Base-by-base conservation (phyloP, 768 basidiomycete genomes). In the Omphalotus guepiniiformis region DNA sequence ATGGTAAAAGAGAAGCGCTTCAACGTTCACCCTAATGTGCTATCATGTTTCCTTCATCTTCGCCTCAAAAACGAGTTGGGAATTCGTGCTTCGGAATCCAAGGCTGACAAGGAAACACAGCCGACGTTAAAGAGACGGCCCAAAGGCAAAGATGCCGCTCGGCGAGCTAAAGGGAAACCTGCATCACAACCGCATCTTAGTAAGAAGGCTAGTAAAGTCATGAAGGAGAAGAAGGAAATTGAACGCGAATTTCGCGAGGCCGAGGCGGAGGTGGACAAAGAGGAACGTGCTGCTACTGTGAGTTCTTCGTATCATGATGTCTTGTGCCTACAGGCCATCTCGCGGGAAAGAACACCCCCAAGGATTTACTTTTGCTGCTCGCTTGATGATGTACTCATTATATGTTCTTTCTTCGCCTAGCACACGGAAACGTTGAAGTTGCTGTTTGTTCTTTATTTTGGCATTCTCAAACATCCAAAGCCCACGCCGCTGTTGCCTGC, bases 371-470 rank as follows among this genome's bases (percentile, higher is more conserved):
- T n/a, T n/a, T n/a, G n/a, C n/a, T n/a, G n/a, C n/a, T n/a, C n/a
- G n/a, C n/a, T n/a, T n/a, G n/a, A n/a, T n/a, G n/a, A n/a, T n/a
- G n/a, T n/a, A n/a, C n/a, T n/a, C n/a, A n/a, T n/a, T n/a, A n/a
- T n/a, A n/a, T 37, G 38, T 48, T 51, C 53, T 47, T 62, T 58
- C 19, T 49, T 57, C 54, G 50, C 50, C 56, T 42, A 96, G 93
- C 94, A 96, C 75, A 98, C 94, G 16, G 96, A 99, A 72, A 97
- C 95, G 42, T 76, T 99, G 55, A 98, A 99, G 64, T 83, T 97
- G 53, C 76, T 98, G 39, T 99, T 99, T 64, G 92, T 93, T 15
- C 74, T 99, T 39, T 99, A 99, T 71, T 98, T 99, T 69, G 85
- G 88, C 52, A 88, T 98, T 56, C 74, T 99, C 55, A 99, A 98